A percentile compares a stretch with the other conserved stretches of the same genome.
Conservation (phyloP, 768 basidiomycete genomes). For the Macrolepiota albuminosa region DNA sequence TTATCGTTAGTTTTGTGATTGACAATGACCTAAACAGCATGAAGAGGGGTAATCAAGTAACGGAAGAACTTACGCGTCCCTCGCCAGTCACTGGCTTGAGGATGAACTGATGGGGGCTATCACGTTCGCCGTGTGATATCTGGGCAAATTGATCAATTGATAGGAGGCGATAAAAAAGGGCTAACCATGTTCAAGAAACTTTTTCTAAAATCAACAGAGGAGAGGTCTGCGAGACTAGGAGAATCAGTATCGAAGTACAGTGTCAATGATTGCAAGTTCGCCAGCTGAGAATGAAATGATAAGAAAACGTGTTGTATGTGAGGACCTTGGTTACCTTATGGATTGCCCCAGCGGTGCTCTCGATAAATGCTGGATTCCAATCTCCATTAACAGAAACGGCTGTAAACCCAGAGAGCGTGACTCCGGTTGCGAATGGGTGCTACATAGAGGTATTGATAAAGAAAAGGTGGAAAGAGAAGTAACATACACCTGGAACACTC, state of each 20-base stretch:
- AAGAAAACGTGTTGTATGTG: neutral
- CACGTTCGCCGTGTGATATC: constrained; percentile 45
- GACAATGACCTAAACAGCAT: constrained; percentile 59
- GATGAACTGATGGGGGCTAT: constrained; percentile 82
- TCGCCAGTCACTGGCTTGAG: constrained; percentile 94
- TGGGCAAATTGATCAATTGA: constrained; percentile 14
- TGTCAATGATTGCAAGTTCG: constrained; percentile 80
- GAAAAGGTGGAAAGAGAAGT: constrained; percentile 1
- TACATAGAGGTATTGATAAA: constrained; percentile 24
- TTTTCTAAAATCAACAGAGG: constrained; percentile 58
- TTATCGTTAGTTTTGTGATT: constrained; percentile 71
- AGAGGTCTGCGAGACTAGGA: constrained; percentile 65
- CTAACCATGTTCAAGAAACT: constrained; percentile 73
- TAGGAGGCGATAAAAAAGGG: neutral
- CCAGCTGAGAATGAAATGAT: constrained; percentile 47
- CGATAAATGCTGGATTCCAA: constrained; percentile 91
- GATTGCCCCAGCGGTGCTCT: constrained; percentile 79
- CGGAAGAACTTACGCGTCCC: constrained; percentile 62
- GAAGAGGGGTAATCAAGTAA: neutral
- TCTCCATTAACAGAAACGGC: constrained; percentile 83
- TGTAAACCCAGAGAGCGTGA: constrained; percentile 84
- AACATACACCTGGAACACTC: constrained; percentile 85
- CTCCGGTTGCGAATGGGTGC: constrained; percentile 93
- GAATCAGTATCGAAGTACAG: constrained; percentile 96
- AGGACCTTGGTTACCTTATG: constrained; percentile 61